phyloP scores from a whole-genome alignment of 2,329 filamentous ascomycete genomes.

The Berkeleyomyces basicola region DNA sequence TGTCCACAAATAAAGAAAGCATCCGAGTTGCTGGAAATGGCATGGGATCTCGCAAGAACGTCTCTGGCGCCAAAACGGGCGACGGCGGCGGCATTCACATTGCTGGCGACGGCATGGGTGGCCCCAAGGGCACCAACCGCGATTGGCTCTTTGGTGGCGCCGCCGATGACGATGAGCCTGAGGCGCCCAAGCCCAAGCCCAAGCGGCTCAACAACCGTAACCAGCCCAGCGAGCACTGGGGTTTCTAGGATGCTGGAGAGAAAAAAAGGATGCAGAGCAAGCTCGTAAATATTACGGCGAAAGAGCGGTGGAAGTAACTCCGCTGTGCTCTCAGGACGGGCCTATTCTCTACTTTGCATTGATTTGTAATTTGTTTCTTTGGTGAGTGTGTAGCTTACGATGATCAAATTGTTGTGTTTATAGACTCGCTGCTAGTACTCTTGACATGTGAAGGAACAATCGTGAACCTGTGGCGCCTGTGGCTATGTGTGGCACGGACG shows the following conservation, averaged over 20 bases:
- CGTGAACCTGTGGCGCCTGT: not conserved
- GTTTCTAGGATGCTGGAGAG: slow-evolving; percentile 23
- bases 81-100: slow-evolving; percentile 27
- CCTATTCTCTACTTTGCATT: not conserved
- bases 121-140: slow-evolving; percentile 35
- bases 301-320: not conserved
- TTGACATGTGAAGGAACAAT: not conserved
- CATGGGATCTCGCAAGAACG: slow-evolving; percentile 36
- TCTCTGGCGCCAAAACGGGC: slow-evolving; percentile 8
- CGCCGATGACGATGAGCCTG: slow-evolving; percentile 24
- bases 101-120: slow-evolving; percentile 51
- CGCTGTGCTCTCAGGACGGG: not conserved
- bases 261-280: not conserved
- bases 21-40: slow-evolving; percentile 33
- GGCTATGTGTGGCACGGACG: not conserved
- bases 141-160: slow-evolving; percentile 43
- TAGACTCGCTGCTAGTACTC: not conserved
- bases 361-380: not conserved
- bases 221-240: slow-evolving; percentile 28
- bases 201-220: slow-evolving; percentile 24
- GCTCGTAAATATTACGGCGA: not conserved
- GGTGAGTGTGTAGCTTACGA: not conserved
- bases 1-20: slow-evolving; percentile 13
- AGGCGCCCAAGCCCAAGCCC: slow-evolving; percentile 19
- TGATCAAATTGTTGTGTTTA: not conserved